These are phyloP conservation scores for Aspergillus neoniger DNA, from an alignment of 2,329 filamentous ascomycete genomes.

Conservation along the genomic window DNA sequence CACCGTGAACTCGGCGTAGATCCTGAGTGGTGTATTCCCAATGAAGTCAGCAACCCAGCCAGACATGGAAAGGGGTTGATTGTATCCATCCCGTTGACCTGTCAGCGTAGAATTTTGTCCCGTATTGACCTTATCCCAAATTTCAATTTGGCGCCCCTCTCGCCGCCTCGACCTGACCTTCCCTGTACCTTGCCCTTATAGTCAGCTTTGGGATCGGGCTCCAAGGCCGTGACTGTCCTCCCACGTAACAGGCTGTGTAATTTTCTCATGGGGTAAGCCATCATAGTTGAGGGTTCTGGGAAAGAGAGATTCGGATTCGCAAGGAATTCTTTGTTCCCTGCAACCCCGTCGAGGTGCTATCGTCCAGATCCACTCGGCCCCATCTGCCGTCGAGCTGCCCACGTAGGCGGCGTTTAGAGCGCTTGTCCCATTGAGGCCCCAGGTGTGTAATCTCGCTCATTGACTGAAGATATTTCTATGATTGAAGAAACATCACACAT, in stretches of 20 bases:
- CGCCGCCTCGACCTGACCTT: constrained; percentile 2
- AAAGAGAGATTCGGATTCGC: neutral
- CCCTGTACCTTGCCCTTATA: constrained; percentile 1
- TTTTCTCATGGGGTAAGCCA: neutral
- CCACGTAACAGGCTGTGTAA: neutral
- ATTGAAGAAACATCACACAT: constrained; percentile 3
- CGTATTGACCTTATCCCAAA: constrained; percentile 2
- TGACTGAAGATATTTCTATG: constrained; percentile 13
- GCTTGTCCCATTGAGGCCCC: constrained; percentile 31
- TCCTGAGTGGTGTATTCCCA: constrained; percentile 19
- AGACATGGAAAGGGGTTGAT: constrained; percentile 15
- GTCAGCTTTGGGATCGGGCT: neutral
- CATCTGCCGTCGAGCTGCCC: constrained; percentile 14
- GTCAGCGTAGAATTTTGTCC: constrained; percentile 15
- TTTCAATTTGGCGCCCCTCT: neutral
- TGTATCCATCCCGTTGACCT: constrained; percentile 17
- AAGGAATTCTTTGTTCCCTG: neutral
- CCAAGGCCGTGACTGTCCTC: neutral
- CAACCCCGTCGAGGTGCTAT: constrained; percentile 9
- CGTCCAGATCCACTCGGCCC: constrained; percentile 13
- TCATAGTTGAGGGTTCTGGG: neutral
- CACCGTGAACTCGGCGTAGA: constrained; percentile 17
- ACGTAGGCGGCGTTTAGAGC: constrained; percentile 35
- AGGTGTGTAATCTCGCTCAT: constrained; percentile 17
- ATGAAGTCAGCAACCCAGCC: constrained; percentile 16